A percentile compares a stretch with the other conserved stretches of the same genome.
These are phyloP conservation scores for Xylaria sp. DNA, from an alignment of 2,329 filamentous ascomycete genomes.

Conservation along the genomic window DNA sequence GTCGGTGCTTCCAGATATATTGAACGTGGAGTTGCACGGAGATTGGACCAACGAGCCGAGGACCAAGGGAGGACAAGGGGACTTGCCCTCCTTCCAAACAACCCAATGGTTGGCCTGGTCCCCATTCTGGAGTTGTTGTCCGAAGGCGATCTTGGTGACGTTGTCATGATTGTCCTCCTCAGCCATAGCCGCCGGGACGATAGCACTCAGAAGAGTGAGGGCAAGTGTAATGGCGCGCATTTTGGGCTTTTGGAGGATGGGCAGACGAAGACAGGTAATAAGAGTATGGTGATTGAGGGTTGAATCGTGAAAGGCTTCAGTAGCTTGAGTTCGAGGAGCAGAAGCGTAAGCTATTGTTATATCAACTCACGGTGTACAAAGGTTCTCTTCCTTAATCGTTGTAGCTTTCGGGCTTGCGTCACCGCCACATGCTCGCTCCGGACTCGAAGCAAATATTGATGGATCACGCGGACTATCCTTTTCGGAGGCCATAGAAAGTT, in stretches of 20 bases:
- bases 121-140: constrained; percentile 5
- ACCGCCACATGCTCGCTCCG: background rate
- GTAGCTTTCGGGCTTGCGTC: constrained; percentile 6
- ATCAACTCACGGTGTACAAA: background rate
- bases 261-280: background rate
- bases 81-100: constrained; percentile 14
- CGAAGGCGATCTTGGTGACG: constrained; percentile 8
- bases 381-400: background rate
- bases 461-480: background rate
- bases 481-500: background rate
- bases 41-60: background rate
- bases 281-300: background rate
- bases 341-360: background rate
- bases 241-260: background rate
- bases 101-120: constrained; percentile 28
- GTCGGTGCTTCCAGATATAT: background rate
- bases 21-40: background rate
- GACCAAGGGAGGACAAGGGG: background rate
- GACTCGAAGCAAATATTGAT: background rate
- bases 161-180: background rate
- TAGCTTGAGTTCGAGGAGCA: background rate
- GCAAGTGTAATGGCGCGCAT: constrained; percentile 1
- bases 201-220: background rate
- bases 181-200: background rate
- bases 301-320: background rate